Base-by-base conservation (phyloP, 2,329 filamentous ascomycete genomes). In the Clonostachys rosea region DNA sequence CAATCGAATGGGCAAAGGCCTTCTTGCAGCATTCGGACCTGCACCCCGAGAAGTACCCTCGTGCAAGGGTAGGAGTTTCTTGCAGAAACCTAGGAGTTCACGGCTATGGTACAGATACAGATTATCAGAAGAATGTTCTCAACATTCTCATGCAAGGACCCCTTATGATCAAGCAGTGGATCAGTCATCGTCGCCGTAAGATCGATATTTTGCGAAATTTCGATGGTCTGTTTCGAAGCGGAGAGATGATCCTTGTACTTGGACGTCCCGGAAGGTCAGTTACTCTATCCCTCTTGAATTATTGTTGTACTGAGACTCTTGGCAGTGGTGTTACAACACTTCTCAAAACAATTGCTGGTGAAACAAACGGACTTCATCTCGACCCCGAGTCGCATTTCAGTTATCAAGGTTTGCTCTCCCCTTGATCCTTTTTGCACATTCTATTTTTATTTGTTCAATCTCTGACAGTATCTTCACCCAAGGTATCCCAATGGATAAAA, bases 241-340 rank as follows among this genome's bases (percentile, higher is more conserved):
- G 42, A 13, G 50, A 57, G 44, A 51, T 57, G 52, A 47, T 57
- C 2, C 46, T 56, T 10, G 53, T 57, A 4, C 50, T 84, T 10
- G 81, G 81, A 18, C 71, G 77, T 47, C 79, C 78, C 16, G 66
- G 65, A 10, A 86, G 86, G 40, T 78, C n/a, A 86, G 86, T 46
- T 95, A 90, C 64, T 89, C 87, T 14, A 95, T 89, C 3, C 84
- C 94, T 52, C 73, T 95, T 48, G 94, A 94, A 71, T 88, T 88
- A 0, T 54, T 81, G 88, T 4, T 89, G 89, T 50, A 39, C 36
- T 39, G 14, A 39, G 7, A 39, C 10, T 18, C 14, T 39, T 18
- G 36, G 88, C 94, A 48, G 47, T 39, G 78, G 78, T 33, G 79
- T 76, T 56, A 72, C 70, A 18, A 81, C 77, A 1, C 60, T 81